Conservation (phyloP, 306 rosid genomes). For the Abrus precatorius region DNA sequence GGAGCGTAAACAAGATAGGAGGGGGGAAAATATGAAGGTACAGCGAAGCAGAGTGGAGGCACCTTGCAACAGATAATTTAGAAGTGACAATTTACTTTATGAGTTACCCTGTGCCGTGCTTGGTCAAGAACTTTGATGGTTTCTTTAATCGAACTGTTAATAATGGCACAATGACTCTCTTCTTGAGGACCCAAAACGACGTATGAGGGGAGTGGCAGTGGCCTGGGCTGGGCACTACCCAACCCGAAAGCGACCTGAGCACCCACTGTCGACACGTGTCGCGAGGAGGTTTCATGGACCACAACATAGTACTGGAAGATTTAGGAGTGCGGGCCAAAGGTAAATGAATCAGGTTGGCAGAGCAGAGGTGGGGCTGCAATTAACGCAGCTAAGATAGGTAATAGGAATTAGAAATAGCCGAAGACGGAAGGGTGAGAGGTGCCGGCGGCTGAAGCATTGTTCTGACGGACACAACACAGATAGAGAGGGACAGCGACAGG, state of each 20-base stretch:
- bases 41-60: background rate
- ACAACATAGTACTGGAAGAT: slow-evolving; percentile 48
- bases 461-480: too few species aligned
- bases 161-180: background rate
- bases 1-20: background rate
- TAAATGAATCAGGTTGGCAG: slow-evolving; percentile 14
- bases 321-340: slow-evolving; percentile 47
- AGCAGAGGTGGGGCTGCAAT: background rate
- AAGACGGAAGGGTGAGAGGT: background rate
- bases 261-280: slow-evolving; percentile 52
- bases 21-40: background rate
- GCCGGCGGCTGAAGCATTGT: slow-evolving; percentile 46
- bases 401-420: too few species aligned
- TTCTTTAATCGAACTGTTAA: background rate
- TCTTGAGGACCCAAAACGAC: background rate
- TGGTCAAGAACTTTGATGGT: too few species aligned
- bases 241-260: slow-evolving; percentile 50
- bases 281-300: slow-evolving; percentile 49
- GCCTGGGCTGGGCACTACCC: slow-evolving; percentile 44
- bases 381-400: too few species aligned
- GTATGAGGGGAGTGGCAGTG: slow-evolving; percentile 39
- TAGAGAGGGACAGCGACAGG: background rate
- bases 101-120: background rate
- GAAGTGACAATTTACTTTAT: slow-evolving; percentile 39
- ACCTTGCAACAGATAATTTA: background rate